Base-by-base conservation (phyloP, 1,284 basidiomycete genomes). In the Malassezia psittaci region DNA sequence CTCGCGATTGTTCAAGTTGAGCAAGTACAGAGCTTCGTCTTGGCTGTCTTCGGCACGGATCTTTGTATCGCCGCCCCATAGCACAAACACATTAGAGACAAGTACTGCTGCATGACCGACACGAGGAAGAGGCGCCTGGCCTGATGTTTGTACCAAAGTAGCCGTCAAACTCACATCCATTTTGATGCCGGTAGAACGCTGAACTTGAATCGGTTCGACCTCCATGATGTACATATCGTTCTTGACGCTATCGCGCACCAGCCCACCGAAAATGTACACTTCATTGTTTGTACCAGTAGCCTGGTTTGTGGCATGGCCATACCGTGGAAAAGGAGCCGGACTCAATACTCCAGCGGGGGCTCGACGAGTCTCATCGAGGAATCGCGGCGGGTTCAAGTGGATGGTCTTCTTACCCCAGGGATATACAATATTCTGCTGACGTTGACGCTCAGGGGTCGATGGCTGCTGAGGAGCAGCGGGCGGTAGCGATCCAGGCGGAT, bases 11-110 rank as follows among this genome's bases (percentile, higher is more conserved):
- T 51, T 85, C 34, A 96, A 82, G 76, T 98, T 96, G 55, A 98
- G 81, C n/a, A 96, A 79, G 78, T 96, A 98, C 43, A 98, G 79
- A 0, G 85, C 86, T 73, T 96, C 88, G 75, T 98, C 94, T 76
- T 93, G 89, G 66, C 82, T 83, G 65, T 93, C 90, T 11, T 81
- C 79, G 11, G 83, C 81, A 59, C 81, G 81, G 18, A 83, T 79
- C 73, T 83, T 73, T 3, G 93, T 98, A 75, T 98, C 94, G 34
- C 94, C 94, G 56, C 94, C 94, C 91, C 94, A 99, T 5, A 96
- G 86, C 60, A 98, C 88, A 65, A 99, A 80, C 45, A 96, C 91
- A 68, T 88, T 90, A 76, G 88, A 90, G 56, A 96, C 89, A 45
- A 96, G 84, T 13, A 91, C 91, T 73, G 87, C 87, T 1, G 91